phyloP scores from a whole-genome alignment of 257 asterid genomes.

The Lycium ferocissimum region DNA sequence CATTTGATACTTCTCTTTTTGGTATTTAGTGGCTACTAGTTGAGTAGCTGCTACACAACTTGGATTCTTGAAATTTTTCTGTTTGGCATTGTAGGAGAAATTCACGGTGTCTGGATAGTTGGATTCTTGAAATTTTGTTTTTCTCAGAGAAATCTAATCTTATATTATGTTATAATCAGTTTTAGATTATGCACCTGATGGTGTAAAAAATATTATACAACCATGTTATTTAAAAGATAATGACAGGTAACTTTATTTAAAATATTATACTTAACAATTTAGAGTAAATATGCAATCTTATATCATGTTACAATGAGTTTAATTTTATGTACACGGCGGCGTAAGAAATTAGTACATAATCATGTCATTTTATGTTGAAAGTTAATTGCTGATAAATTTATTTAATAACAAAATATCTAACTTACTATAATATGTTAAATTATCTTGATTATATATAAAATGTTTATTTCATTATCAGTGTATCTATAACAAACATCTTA shows the following conservation, averaged over 20 bases:
- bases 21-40: neutral
- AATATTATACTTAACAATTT: too few relatives aligned
- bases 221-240: neutral
- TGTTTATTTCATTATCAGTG: too few relatives aligned
- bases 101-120: neutral
- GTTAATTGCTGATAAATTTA: too few relatives aligned
- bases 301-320: neutral
- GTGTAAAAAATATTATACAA: neutral
- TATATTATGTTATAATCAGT: neutral
- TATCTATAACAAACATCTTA: too few relatives aligned
- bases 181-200: neutral
- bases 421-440: too few relatives aligned
- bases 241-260: neutral
- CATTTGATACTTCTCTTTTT: neutral
- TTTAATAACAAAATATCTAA: too few relatives aligned
- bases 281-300: neutral
- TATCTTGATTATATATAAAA: too few relatives aligned
- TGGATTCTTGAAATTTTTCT: neutral
- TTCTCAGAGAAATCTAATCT: neutral
- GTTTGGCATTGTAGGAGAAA: neutral
- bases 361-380: neutral
- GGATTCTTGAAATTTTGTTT: neutral
- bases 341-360: neutral
- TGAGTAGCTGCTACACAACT: neutral
- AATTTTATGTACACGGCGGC: neutral